Base-by-base conservation (phyloP, 2,329 filamentous ascomycete species). In the Talaromyces amestolkiae region DNA sequence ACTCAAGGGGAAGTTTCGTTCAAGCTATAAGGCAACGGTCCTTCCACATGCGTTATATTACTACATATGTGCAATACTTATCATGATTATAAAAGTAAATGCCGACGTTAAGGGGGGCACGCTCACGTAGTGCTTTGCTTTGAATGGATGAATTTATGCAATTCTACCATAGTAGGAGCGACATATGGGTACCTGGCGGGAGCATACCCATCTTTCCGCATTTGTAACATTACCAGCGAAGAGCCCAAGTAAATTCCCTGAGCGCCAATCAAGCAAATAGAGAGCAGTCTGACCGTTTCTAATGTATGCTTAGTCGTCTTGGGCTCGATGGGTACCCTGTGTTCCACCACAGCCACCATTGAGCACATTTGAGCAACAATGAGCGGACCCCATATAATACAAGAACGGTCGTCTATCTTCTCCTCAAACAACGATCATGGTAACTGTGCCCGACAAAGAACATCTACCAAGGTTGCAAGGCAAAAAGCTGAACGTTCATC, bases 1-100 rank as follows among this genome's bases (percentile, higher is more conserved):
- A 68, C 73, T 5, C 70, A 75, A 35, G 71, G 68, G 6, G 65
- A 65, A 3, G 51, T 67, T 3, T 45, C 66, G 3, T 43, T 76
- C 56, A 77, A 77, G 68, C 49, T 66, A 43, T 66, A 37, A 39
- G 35, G 13, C 10, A 37, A 37, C 8, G 9, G 35, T 13, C 3
- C 35, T 7, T 13, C 35, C 35, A 11, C 1, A 37, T 37, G 35
- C 1, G 35, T 9, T 13, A 37, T 10, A 37, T 37, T 37, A 13
- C 9, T 11, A 13, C 35, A 37, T 37, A 0, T 37, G 9, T 37
- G 35, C 27, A 37, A 37, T 10, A 13, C 2, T 37, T 13, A 37
- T 11, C 35, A 37, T 37, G 3, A 37, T 11, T 37, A 37, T 3
- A 13, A 37, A 3, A 10, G 3, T 37, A 13, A 37, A 37, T 37